Percentiles rank a stretch among this genome's conserved stretches.
phyloP scores from a whole-genome alignment of 495 filamentous ascomycete genomes.

The Patellaria atrata region DNA sequence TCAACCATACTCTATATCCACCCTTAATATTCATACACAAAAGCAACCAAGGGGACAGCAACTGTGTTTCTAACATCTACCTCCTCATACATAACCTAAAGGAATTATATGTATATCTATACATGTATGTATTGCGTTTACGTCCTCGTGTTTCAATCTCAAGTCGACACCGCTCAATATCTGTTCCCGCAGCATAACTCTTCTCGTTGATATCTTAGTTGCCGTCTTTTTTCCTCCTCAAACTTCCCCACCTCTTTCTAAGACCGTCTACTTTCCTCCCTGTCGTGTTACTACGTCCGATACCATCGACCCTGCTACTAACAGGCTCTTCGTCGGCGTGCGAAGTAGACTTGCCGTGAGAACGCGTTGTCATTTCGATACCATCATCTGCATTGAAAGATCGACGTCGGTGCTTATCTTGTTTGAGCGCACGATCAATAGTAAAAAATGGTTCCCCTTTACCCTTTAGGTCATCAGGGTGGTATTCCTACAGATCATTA shows the following conservation, averaged over 20 bases:
- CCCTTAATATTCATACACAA: too few relatives aligned
- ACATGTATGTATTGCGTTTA: too few relatives aligned
- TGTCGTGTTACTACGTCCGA: conserved; percentile 14
- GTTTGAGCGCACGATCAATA: conserved; percentile 47
- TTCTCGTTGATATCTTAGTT: too few relatives aligned
- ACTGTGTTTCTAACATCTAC: too few relatives aligned
- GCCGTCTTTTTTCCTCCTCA: too few relatives aligned
- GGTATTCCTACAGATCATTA: conserved; percentile 56
- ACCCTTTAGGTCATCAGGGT: conserved; percentile 56
- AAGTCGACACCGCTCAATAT: too few relatives aligned
- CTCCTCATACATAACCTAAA: too few relatives aligned
- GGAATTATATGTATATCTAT: too few relatives aligned
- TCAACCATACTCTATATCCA: too few relatives aligned
- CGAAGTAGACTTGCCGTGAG: conserved; percentile 12
- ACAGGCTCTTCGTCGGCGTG: neutral
- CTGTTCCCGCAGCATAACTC: too few relatives aligned
- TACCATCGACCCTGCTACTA: neutral
- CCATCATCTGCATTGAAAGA: conserved; percentile 12
- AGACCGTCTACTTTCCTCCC: conserved; percentile 2
- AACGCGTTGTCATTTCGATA: conserved; percentile 24
- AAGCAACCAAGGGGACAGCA: too few relatives aligned
- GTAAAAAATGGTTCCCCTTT: conserved; percentile 67
- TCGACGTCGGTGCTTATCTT: conserved; percentile 25
- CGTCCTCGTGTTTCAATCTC: too few relatives aligned
- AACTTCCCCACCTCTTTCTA: neutral